Conservation (phyloP, 73 alveolate species). For the Symbiodinium pilosum region DNA sequence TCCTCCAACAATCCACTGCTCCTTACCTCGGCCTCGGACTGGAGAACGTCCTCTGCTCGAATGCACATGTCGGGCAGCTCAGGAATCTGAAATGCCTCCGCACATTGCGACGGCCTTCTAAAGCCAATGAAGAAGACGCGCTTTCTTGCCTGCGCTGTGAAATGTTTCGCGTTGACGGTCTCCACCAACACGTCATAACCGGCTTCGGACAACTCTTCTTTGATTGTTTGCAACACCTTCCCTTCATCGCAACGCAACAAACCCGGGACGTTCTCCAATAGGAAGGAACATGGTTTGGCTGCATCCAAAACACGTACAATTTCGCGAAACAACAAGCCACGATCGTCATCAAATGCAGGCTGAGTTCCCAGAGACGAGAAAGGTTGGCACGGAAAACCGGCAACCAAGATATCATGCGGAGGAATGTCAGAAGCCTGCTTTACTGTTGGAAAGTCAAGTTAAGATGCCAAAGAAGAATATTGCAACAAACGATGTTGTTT, state of each 20-base stretch:
- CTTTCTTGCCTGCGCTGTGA: slow-evolving; percentile 30
- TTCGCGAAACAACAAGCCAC: background rate
- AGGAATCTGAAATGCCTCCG: background rate
- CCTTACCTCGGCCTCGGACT: background rate
- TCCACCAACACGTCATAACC: slow-evolving; percentile 10
- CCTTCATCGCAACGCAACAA: background rate
- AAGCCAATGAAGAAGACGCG: slow-evolving; percentile 17
- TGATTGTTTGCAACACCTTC: background rate
- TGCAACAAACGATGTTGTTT: too few relatives aligned
- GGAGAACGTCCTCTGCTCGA: background rate
- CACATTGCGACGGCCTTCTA: background rate
- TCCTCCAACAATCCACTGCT: background rate
- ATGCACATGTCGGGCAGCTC: background rate
- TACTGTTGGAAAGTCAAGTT: too few relatives aligned
- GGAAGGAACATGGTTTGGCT: background rate
- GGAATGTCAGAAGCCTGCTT: background rate
- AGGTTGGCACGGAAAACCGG: slow-evolving; percentile 33
- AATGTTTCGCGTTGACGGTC: background rate
- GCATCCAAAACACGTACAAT: background rate
- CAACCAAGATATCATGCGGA: background rate
- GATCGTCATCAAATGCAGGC: slow-evolving; percentile 6
- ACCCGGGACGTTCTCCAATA: slow-evolving; percentile 11
- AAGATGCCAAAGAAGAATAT: too few relatives aligned
- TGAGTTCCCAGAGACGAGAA: background rate
- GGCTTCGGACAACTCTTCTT: background rate